A percentile compares a stretch with the other conserved stretches of the same genome.
These are phyloP conservation scores for Tolypocladium inflatum DNA, from an alignment of 2,329 filamentous ascomycete genomes.

Conservation along the genomic window DNA sequence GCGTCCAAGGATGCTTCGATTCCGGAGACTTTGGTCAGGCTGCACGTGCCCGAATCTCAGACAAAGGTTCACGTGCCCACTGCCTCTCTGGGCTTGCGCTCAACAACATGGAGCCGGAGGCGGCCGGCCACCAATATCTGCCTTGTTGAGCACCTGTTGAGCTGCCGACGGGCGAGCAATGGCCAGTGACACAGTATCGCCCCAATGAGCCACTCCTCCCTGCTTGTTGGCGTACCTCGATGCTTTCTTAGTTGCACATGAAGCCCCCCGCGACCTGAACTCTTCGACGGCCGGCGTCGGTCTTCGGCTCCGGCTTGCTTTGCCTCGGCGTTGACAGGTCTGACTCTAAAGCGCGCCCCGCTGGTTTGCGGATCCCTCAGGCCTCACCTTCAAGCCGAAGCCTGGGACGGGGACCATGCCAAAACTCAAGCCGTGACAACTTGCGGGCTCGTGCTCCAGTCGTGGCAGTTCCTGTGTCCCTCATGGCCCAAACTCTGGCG, in stretches of 20 bases:
- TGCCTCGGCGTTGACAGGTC: background rate
- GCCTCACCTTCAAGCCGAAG: background rate
- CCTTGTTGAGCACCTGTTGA: background rate
- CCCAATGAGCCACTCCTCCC: background rate
- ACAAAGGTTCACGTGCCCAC: background rate
- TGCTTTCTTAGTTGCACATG: background rate
- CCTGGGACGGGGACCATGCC: background rate
- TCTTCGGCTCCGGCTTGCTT: background rate
- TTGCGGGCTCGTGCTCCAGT: background rate
- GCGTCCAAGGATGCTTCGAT: background rate
- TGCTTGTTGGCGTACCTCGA: no score
- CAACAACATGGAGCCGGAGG: background rate
- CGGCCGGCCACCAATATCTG: background rate
- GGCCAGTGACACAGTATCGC: background rate
- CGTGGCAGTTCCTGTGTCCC: background rate
- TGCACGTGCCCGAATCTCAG: background rate
- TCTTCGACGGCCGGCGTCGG: background rate
- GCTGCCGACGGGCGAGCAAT: background rate
- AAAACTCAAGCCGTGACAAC: background rate
- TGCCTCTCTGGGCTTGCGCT: background rate
- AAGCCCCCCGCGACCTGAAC: background rate
- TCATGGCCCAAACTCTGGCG: background rate
- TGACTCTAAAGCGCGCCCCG: background rate
- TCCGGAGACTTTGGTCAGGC: background rate
- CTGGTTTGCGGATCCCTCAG: background rate